phyloP scores from a whole-genome alignment of 148 eudicot genomes.

The Euryodendron excelsum region DNA sequence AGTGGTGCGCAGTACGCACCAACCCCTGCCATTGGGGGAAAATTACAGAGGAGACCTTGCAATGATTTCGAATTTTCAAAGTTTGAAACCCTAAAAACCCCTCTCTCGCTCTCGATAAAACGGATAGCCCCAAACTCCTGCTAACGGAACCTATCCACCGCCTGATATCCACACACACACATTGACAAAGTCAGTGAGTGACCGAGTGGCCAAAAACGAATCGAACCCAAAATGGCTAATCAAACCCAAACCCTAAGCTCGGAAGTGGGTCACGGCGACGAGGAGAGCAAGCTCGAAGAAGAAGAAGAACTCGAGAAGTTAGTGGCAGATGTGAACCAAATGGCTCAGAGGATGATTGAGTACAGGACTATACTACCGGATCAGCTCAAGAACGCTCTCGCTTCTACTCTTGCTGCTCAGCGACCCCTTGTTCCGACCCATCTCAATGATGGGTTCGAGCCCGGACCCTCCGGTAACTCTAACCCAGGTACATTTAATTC shows the following conservation, averaged over 20 bases:
- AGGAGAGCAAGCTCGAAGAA: slow-evolving; percentile 14
- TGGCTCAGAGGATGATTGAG: slow-evolving; percentile 48
- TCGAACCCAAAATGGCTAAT: not conserved
- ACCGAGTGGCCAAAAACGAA: not conserved
- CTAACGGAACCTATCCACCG: no score
- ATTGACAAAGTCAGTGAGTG: no score
- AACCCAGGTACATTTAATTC: slow-evolving; percentile 18
- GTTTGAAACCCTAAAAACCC: slow-evolving; percentile 1
- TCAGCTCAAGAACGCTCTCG: slow-evolving; percentile 43
- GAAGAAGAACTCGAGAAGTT: slow-evolving; percentile 42
- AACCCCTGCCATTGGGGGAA: not conserved
- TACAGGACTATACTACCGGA: slow-evolving; percentile 53
- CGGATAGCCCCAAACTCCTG: not conserved
- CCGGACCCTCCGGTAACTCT: slow-evolving; percentile 28
- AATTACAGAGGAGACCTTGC: not conserved
- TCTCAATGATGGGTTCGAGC: slow-evolving; percentile 25
- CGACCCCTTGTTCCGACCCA: slow-evolving; percentile 36
- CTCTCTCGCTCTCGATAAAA: not conserved
- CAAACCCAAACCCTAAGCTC: slow-evolving; percentile 6
- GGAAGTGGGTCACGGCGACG: slow-evolving; percentile 7
- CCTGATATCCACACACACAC: not conserved
- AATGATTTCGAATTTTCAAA: slow-evolving; percentile 6
- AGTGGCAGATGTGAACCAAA: slow-evolving; percentile 46
- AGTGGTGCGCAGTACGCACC: not conserved
- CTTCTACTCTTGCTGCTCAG: slow-evolving; percentile 45